These are phyloP conservation scores for Macrolepiota albuminosa DNA, from an alignment of 768 basidiomycete species.

Conservation along the genomic window DNA sequence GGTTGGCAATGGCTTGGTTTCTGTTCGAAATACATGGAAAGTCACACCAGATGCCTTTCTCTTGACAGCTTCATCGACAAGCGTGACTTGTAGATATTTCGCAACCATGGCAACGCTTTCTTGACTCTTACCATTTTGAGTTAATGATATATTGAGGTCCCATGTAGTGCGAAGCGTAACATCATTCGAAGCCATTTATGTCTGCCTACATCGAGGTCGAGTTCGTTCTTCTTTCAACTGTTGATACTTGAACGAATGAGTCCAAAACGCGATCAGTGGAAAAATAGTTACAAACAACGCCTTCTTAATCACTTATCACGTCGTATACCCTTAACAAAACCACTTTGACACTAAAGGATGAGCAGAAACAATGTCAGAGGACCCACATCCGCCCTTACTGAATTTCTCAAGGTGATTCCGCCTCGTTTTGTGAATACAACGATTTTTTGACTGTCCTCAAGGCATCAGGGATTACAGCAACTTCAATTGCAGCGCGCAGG, in stretches of 20 bases:
- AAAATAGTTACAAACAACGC: constrained; percentile 13
- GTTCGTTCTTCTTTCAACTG: too few relatives aligned
- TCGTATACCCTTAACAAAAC: neutral
- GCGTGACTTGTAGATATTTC: too few relatives aligned
- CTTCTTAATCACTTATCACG: constrained; percentile 12
- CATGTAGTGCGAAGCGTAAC: too few relatives aligned
- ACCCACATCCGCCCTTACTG: constrained; percentile 79
- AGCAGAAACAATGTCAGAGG: constrained; percentile 62
- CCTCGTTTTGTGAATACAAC: neutral
- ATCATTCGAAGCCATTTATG: too few relatives aligned
- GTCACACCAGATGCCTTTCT: constrained; percentile 1
- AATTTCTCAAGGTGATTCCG: constrained; percentile 61
- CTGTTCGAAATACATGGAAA: neutral
- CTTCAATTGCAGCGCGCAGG: constrained; percentile 36
- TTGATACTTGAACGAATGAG: too few relatives aligned
- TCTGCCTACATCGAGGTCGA: too few relatives aligned
- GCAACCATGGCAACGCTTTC: too few relatives aligned
- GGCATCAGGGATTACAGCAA: constrained; percentile 45
- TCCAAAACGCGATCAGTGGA: neutral
- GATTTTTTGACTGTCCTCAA: constrained; percentile 13
- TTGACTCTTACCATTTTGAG: too few relatives aligned
- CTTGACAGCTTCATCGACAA: neutral
- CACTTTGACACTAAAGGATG: constrained; percentile 6
- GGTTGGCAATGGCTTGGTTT: neutral
- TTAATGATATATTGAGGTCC: too few relatives aligned